A percentile compares a stretch with the other conserved stretches of the same genome.
phyloP scores from a whole-genome alignment of 2,329 filamentous ascomycete genomes.

The Arthrinium phaeospermum region DNA sequence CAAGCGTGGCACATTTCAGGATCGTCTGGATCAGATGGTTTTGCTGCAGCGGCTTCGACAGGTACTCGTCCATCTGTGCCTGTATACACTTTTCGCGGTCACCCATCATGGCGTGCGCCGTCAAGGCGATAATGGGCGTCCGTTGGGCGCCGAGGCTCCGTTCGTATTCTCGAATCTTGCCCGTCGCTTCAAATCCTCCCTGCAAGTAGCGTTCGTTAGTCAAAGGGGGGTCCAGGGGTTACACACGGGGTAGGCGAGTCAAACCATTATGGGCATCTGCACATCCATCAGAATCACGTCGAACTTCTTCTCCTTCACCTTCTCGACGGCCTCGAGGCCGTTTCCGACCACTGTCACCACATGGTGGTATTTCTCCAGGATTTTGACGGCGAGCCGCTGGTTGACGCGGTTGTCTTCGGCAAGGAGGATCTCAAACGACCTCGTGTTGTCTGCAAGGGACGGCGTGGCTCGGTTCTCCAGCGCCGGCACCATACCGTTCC shows the following conservation, averaged over 20 bases:
- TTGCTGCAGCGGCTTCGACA: slow-evolving; percentile 95
- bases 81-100: slow-evolving; percentile 98
- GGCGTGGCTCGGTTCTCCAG: slow-evolving; percentile 92
- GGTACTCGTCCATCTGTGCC: slow-evolving; percentile 98
- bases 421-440: slow-evolving; percentile 92
- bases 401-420: slow-evolving; percentile 98
- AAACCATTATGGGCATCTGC: slow-evolving; percentile 98
- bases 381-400: slow-evolving; percentile 93
- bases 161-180: slow-evolving; percentile 95
- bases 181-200: slow-evolving; percentile 96
- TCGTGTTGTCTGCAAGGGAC: slow-evolving; percentile 89
- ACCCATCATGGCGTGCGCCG: slow-evolving; percentile 97
- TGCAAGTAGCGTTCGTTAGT: slow-evolving; percentile 36
- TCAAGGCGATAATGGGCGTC: slow-evolving; percentile 95
- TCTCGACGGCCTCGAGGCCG: slow-evolving; percentile 88
- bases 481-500: slow-evolving; percentile 94
- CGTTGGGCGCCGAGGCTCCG: slow-evolving; percentile 78
- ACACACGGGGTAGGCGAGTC: slow-evolving; percentile 36
- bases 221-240: neutral
- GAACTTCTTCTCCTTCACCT: slow-evolving; percentile 90
- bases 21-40: slow-evolving; percentile 98
- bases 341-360: slow-evolving; percentile 93
- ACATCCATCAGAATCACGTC: slow-evolving; percentile 99
- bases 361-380: slow-evolving; percentile 95
- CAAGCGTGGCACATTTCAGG: slow-evolving; percentile 92